Conservation (phyloP, 768 basidiomycete genomes). For the Mycena leptocephala region DNA sequence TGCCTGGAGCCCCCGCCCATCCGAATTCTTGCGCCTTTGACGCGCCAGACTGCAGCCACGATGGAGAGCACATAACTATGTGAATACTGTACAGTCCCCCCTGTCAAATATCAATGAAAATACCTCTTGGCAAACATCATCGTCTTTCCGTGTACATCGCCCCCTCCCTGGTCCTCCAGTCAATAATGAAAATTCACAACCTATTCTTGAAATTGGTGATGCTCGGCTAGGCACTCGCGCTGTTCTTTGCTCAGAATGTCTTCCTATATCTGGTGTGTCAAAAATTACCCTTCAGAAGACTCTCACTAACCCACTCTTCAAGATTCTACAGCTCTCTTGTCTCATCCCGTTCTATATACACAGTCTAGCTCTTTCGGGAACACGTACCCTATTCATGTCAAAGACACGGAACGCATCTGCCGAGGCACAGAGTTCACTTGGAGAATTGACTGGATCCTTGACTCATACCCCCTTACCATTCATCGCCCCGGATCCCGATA, state of each 20-base stretch:
- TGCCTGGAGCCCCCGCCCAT: neutral
- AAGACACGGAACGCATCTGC: neutral
- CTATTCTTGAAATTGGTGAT: too few relatives aligned
- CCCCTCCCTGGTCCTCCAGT: too few relatives aligned
- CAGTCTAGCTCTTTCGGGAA: neutral
- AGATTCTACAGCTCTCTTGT: too few relatives aligned
- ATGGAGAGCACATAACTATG: slow-evolving; percentile 1
- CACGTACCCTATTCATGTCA: neutral
- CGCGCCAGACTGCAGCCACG: neutral
- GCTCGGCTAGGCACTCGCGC: too few relatives aligned
- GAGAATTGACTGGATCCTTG: neutral
- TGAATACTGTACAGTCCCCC: slow-evolving; percentile 4
- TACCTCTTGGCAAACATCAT: slow-evolving; percentile 9
- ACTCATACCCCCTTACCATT: neutral
- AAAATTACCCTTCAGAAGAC: too few relatives aligned
- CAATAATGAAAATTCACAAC: too few relatives aligned
- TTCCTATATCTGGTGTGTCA: too few relatives aligned
- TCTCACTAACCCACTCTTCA: too few relatives aligned
- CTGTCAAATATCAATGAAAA: slow-evolving; percentile 1
- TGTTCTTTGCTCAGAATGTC: too few relatives aligned
- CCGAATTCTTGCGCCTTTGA: neutral
- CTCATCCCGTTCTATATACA: too few relatives aligned
- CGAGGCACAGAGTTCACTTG: neutral
- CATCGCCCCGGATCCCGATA: neutral
- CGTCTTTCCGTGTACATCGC: neutral